Base-by-base conservation (phyloP, 2,329 filamentous ascomycete genomes). In the Alternaria sp. region DNA sequence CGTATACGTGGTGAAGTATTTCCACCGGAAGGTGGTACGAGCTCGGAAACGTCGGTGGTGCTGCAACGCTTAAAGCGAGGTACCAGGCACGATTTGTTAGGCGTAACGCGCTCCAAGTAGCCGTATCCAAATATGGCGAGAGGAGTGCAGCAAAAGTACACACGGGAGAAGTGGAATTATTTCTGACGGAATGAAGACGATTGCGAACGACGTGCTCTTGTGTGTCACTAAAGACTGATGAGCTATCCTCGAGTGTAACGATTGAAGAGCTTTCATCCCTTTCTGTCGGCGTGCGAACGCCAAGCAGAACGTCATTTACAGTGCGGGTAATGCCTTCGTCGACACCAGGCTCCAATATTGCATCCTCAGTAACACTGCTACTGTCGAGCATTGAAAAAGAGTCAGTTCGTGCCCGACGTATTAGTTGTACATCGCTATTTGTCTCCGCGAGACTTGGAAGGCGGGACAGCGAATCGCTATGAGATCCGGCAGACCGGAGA, bases 1-100 rank as follows among this genome's bases (percentile, higher is more conserved):
- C 64, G 59, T 81, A 84, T 5, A 87, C 80, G 7, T 82, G 75
- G 44, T 83, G 79, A 1, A 87, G 51, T 20, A 87, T 80, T 65
- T 87, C 85, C 9, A 75, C 67, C 1, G 85, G 85, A 16, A 81
- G 57, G 32, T 68, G 48, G 75, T 58, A 51, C 3, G 69, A 63
- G 68, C 44, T 75, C 51, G 48, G 78, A 67, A 57, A 73, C 64
- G 20, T 63, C 56, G 24, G 69, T 18, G 26, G 74, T 59, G 26
- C 60, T 49, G 64, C 60, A 41, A 36, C 61, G n/a, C 46, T 66
- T n/a, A 80, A 59, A 26, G 69, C 67, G 7, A 64, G 56, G 42
- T 72, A 71, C 79, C 78, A 81, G 16, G 66, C 65, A 34, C 69
- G 75, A 66, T 73, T 78, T 1, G 76, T 75, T 34, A 77, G 59